A percentile compares a stretch with the other conserved stretches of the same genome.
These are phyloP conservation scores for Galerina sulciceps DNA, from an alignment of 768 basidiomycete genomes.

Conservation along the genomic window DNA sequence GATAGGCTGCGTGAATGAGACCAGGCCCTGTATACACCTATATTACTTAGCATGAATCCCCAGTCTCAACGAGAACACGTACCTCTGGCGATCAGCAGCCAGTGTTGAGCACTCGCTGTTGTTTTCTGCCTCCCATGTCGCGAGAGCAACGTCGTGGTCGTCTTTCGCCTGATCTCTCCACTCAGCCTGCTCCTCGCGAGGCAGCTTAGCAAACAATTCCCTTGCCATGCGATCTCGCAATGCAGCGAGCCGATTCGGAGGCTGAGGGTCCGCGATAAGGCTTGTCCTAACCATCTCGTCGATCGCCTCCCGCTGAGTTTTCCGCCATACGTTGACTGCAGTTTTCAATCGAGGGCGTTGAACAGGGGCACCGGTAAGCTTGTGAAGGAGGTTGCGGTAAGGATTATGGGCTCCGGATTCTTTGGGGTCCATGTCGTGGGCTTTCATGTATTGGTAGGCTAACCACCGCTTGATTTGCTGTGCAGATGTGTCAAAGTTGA, in stretches of 20 bases:
- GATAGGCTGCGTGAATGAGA: background rate
- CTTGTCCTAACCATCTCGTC: background rate
- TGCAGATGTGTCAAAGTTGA: background rate
- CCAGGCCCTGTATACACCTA: background rate
- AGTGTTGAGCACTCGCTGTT: background rate
- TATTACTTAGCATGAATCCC: background rate
- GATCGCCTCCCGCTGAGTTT: background rate
- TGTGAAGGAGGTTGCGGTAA: background rate
- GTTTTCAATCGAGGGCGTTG: background rate
- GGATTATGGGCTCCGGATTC: background rate
- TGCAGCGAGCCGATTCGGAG: background rate
- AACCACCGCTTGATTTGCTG: constrained; percentile 22
- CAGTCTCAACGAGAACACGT: background rate
- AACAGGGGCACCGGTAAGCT: background rate
- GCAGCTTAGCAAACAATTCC: background rate
- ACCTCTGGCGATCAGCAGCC: background rate
- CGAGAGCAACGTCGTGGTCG: background rate
- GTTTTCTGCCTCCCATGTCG: background rate
- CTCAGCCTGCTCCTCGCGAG: background rate
- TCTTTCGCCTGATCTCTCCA: background rate
- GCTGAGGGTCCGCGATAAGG: background rate
- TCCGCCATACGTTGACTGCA: background rate
- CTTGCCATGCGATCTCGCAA: background rate
- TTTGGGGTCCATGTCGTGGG: constrained; percentile 5
- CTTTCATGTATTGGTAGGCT: constrained; percentile 19